phyloP scores from a whole-genome alignment of 768 basidiomycete species.

The Phlebiopsis gigantea region DNA sequence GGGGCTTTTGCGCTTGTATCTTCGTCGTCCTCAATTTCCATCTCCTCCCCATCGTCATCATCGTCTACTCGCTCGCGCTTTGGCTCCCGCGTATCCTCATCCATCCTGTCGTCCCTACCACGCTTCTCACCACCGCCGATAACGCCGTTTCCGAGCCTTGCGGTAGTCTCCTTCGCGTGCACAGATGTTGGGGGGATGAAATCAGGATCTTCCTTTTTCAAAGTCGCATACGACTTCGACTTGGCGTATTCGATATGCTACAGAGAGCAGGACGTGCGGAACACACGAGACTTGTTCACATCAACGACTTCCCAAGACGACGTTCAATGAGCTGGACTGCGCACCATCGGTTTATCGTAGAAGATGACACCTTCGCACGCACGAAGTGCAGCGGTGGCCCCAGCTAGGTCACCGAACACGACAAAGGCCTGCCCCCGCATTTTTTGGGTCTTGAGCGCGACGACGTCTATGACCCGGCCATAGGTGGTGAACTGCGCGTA shows the following conservation, averaged over 20 bases:
- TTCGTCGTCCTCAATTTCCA: conserved; percentile 93
- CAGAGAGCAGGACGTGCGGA: conserved; percentile 13
- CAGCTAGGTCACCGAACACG: conserved; percentile 87
- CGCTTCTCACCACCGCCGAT: conserved; percentile 49
- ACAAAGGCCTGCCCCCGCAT: conserved; percentile 96
- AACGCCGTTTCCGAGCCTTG: conserved; percentile 22
- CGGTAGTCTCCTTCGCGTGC: conserved; percentile 40
- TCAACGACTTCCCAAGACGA: conserved; percentile 24
- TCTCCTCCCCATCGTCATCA: conserved; percentile 77
- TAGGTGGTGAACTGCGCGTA: conserved; percentile 90
- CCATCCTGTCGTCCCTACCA: conserved; percentile 56
- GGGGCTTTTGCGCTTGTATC: conserved; percentile 34
- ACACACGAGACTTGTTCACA: conserved; percentile 17
- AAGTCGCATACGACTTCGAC: conserved; percentile 81
- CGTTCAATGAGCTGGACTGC: conserved; percentile 26
- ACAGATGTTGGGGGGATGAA: conserved; percentile 70
- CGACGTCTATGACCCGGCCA: conserved; percentile 89
- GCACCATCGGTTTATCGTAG: conserved; percentile 88
- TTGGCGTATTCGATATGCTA: conserved; percentile 93
- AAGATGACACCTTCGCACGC: conserved; percentile 91
- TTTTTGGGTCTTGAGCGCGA: conserved; percentile 79
- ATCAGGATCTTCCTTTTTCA: conserved; percentile 70
- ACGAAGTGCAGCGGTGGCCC: conserved; percentile 88
- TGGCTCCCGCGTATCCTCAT: conserved; percentile 45
- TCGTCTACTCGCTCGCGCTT: conserved; percentile 68